A percentile compares a stretch with the other conserved stretches of the same genome.
Evolutionary conservation across 345 rosid genomes (phyloP).

Genomic region (Eucalyptus regnans): DNA sequence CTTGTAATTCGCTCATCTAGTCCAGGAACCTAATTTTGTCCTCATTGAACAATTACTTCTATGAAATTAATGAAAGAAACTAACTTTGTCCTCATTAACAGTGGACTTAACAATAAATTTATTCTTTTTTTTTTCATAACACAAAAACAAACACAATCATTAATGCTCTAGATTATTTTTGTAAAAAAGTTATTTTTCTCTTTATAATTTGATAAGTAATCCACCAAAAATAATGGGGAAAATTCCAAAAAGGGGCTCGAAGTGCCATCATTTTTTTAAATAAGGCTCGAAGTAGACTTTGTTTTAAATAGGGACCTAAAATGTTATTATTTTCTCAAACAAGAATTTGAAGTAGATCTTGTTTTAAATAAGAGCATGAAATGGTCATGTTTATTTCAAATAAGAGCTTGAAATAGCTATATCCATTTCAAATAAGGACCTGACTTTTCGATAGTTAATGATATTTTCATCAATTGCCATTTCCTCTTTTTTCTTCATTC

Average conservation of each 20-base stretch:
- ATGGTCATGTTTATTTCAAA: fast-evolving
- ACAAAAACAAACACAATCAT: not conserved
- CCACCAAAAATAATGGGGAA: not conserved
- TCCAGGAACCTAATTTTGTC: not conserved
- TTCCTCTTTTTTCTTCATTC: too few relatives aligned
- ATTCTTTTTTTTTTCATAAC: not conserved
- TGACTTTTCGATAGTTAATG: fast-evolving
- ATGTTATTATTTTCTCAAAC: too few relatives aligned
- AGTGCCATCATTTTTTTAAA: too few relatives aligned
- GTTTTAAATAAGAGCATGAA: fast-evolving
- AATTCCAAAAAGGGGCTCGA: fast-evolving
- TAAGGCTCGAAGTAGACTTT: fast-evolving
- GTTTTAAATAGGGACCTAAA: fast-evolving
- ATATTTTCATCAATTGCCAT: too few relatives aligned
- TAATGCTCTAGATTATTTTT: not conserved
- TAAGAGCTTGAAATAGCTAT: fast-evolving
- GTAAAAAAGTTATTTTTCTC: fast-evolving
- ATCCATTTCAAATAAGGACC: fast-evolving
- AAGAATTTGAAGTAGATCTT: too few relatives aligned
- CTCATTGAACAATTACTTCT: not conserved
- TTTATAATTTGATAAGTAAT: not conserved
- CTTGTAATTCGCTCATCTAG: not conserved
- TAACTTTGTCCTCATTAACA: not conserved
- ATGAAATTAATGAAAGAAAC: too few relatives aligned
- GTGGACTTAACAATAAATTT: not conserved